phyloP scores from a whole-genome alignment of 208 protist genomes.

The Herpetomonas samuelpessoai region DNA sequence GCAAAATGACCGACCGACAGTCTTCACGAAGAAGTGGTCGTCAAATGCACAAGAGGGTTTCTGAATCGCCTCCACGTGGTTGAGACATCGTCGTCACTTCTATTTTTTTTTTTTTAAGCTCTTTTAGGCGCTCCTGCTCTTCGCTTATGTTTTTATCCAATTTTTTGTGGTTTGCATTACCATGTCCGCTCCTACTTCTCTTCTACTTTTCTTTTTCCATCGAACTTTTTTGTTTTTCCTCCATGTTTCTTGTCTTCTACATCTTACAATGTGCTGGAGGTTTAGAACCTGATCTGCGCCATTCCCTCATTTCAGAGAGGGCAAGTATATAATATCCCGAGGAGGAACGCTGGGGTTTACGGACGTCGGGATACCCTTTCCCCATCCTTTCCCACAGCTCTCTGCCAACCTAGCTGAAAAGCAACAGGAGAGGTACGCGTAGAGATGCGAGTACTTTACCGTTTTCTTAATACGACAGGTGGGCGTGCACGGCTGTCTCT shows the following conservation, averaged over 20 bases:
- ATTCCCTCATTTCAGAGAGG: neutral
- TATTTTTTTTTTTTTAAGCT: neutral
- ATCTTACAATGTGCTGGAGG: neutral
- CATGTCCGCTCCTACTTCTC: slow-evolving; percentile 9
- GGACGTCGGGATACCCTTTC: no score
- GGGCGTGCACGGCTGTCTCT: no score
- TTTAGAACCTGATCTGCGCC: neutral
- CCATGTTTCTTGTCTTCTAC: neutral
- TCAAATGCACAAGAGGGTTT: neutral
- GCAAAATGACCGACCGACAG: neutral
- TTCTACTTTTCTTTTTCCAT: slow-evolving; percentile 10
- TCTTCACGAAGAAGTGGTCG: neutral
- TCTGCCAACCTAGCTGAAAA: no score
- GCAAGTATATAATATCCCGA: slow-evolving; percentile 1
- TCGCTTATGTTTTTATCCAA: slow-evolving; percentile 15
- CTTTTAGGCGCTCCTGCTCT: slow-evolving; percentile 1
- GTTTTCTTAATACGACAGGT: no score
- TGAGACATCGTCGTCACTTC: neutral
- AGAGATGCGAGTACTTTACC: no score
- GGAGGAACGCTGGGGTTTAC: neutral
- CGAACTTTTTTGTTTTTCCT: slow-evolving; percentile 5
- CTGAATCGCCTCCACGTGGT: neutral
- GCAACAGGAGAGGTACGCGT: no score
- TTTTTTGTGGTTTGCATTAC: slow-evolving; percentile 11
- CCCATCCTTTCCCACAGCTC: neutral